Base-by-base conservation (phyloP, 495 filamentous ascomycete genomes). In the Annulohypoxylon nitens region DNA sequence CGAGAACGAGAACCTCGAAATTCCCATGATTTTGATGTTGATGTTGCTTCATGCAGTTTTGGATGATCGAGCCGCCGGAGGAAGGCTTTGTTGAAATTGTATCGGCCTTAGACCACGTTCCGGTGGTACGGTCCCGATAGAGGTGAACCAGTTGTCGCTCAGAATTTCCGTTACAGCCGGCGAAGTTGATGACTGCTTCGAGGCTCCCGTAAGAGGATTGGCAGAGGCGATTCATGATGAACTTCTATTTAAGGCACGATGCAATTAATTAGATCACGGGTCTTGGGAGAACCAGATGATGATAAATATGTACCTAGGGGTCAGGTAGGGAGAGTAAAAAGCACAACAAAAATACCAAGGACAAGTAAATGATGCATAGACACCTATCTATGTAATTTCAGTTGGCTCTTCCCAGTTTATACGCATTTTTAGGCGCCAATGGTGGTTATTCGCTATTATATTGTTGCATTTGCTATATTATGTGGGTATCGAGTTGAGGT, bases 1-100 rank as follows among this genome's bases (percentile, higher is more conserved):
- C 69, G 14, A 70, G 65, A n/a, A 76, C 73, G 25, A 76, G 25
- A 9, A 76, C 73, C 50, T 75, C 73, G 23, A 75, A 72, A 33
- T 75, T 55, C 0, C 73, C 73, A 10, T 75, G 64, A 5, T 36
- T 39, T 36, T 76, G 73, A 18, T 54, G n/a, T 11, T 12, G 23
- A 5, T 47, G 1, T 9, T 51, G 16, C 33, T 64, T 72, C 4
- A 23, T 48, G 11, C n/a, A 34, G 23, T 64, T 76, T 26, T 76
- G 65, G 33, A 76, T 66, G 14, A 76, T 76, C 8, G 73, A 76
- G 20, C 73, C 73, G 5, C 73, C 73, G 2, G 68, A 69, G 6
- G 4, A 47, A 4, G 73, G 55, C 12, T 61, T 23, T 2, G 20
- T 34, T 34, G 59, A 65, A 11, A 72, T 34, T 0, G 62, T 51